Conservation (phyloP, 768 basidiomycete species). For the Boletus edulis region DNA sequence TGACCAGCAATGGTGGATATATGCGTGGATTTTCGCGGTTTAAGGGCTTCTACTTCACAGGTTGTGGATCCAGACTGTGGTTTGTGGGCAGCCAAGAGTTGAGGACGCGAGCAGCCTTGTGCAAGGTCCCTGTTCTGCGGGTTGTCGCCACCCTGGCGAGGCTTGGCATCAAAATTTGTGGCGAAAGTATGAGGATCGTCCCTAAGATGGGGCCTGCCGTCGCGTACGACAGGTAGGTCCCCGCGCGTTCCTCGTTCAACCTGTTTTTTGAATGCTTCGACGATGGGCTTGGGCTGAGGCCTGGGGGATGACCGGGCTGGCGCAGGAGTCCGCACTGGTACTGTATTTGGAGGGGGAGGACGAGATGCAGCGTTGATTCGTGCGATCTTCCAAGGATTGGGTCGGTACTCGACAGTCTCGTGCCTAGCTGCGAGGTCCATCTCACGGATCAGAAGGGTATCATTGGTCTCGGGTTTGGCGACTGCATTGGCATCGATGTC, state of each 20-base stretch:
- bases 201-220: not conserved
- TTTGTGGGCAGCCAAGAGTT: not conserved
- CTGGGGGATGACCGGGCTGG: constrained; percentile 7
- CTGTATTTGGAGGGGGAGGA: constrained; percentile 1
- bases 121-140: not conserved
- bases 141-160: not conserved
- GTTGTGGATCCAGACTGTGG: not conserved
- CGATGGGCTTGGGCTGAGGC: constrained; percentile 33
- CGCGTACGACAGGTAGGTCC: not conserved
- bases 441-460: constrained; percentile 39
- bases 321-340: not conserved
- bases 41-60: not conserved
- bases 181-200: not conserved
- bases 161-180: not conserved
- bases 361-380: constrained; percentile 72
- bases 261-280: constrained; percentile 48
- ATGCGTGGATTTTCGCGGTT: constrained; percentile 11
- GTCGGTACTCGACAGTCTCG: constrained; percentile 63
- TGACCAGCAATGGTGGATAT: constrained; percentile 1
- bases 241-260: constrained; percentile 15
- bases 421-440: constrained; percentile 59
- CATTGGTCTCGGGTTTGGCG: constrained; percentile 12
- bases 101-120: not conserved
- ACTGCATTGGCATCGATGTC: constrained; percentile 6
- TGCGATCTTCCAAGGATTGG: constrained; percentile 81